Evolutionary conservation across 2,329 filamentous ascomycete species (phyloP).

Genomic region (Claviceps monticola): DNA sequence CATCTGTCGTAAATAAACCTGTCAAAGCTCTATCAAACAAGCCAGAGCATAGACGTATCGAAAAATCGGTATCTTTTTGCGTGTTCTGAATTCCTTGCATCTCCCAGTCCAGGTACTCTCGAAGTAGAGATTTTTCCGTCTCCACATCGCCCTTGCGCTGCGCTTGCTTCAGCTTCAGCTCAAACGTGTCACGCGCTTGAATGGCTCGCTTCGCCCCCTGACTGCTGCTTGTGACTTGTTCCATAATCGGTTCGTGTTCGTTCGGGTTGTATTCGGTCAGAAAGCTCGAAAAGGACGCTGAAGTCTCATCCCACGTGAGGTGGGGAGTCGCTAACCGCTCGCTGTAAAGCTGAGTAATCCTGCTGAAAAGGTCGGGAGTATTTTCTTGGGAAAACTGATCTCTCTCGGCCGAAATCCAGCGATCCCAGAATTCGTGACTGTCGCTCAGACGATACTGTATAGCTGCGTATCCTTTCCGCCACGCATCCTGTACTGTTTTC

Average conservation of each 20-base stretch:
- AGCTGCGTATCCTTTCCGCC: constrained; percentile 57
- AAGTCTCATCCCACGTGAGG: constrained; percentile 59
- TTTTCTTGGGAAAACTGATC: constrained; percentile 47
- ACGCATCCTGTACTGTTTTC: constrained; percentile 51
- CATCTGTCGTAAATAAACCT: constrained; percentile 56
- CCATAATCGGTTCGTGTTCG: constrained; percentile 65
- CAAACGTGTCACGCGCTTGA: constrained; percentile 48
- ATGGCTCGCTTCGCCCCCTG: constrained; percentile 51
- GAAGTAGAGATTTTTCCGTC: constrained; percentile 36
- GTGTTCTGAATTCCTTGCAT: constrained; percentile 42
- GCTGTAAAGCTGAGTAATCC: constrained; percentile 55
- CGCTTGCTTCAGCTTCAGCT: constrained; percentile 50
- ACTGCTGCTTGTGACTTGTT: constrained; percentile 48
- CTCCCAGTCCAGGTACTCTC: constrained; percentile 79
- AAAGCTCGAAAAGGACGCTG: constrained; percentile 61
- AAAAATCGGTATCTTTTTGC: constrained; percentile 28
- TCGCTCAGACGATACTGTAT: constrained; percentile 63
- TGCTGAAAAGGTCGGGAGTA: constrained; percentile 43
- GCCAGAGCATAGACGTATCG: constrained; percentile 41
- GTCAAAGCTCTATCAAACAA: constrained; percentile 68
- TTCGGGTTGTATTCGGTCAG: constrained; percentile 55
- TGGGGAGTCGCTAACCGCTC: constrained; percentile 62
- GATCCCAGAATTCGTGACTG: constrained; percentile 68
- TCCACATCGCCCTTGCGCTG: constrained; percentile 40
- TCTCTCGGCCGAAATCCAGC: constrained; percentile 59